These are phyloP conservation scores for Xylariaceae sp. DNA, from an alignment of 2,329 filamentous ascomycete genomes.

Conservation along the genomic window DNA sequence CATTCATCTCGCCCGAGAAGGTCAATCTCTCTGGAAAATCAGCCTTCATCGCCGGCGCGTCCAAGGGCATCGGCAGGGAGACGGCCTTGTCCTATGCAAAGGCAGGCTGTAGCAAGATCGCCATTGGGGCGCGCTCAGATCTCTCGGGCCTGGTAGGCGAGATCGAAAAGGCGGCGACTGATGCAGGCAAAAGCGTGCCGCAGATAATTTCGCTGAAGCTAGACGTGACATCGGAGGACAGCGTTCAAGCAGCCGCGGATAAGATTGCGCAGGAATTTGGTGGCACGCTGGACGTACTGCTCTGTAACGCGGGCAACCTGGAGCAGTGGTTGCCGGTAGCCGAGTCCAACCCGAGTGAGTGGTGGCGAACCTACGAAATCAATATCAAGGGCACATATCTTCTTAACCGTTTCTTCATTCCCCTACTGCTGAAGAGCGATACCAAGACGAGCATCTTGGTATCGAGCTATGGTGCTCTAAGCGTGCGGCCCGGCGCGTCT, in stretches of 20 bases:
- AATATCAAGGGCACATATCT: constrained; percentile 40
- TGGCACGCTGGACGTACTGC: constrained; percentile 44
- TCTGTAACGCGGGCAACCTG: constrained; percentile 50
- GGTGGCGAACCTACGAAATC: constrained; percentile 39
- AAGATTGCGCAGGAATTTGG: constrained; percentile 33
- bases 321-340: constrained; percentile 38
- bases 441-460: constrained; percentile 50
- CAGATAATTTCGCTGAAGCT: constrained; percentile 41
- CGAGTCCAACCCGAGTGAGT: constrained; percentile 30
- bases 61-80: constrained; percentile 54
- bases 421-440: constrained; percentile 36
- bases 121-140: constrained; percentile 56
- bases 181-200: constrained; percentile 35
- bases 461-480: constrained; percentile 47
- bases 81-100: constrained; percentile 57
- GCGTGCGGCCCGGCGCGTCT: constrained; percentile 43
- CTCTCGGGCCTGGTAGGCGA: constrained; percentile 47
- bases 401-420: constrained; percentile 35
- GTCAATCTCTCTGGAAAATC: constrained; percentile 36
- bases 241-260: constrained; percentile 43
- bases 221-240: constrained; percentile 43
- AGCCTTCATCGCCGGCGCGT: constrained; percentile 56
- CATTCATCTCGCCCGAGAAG: constrained; percentile 36
- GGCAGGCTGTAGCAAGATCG: constrained; percentile 55
- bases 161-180: constrained; percentile 45